phyloP scores from a whole-genome alignment of 805 yeast genomes.

The Starmerella davenportii region DNA sequence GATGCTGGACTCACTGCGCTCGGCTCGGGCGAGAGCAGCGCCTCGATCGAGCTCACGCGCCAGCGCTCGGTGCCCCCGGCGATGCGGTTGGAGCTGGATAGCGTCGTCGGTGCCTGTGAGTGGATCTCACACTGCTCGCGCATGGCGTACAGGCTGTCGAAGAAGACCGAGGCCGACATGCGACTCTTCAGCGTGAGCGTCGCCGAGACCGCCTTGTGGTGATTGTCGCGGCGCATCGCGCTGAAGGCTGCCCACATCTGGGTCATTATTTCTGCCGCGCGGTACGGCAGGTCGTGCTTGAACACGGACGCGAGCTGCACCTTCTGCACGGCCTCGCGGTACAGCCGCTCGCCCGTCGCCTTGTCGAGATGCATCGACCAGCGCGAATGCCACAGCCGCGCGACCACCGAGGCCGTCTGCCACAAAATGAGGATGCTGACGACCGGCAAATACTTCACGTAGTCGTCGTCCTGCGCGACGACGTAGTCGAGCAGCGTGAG shows the following conservation, averaged over 20 bases:
- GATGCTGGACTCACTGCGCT: background rate
- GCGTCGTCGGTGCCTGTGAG: constrained; percentile 23
- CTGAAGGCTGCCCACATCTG: constrained; percentile 82
- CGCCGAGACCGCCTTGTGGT: constrained; percentile 21
- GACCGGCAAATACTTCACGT: constrained; percentile 58
- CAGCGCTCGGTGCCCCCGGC: background rate
- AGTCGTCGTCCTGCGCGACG: constrained; percentile 38
- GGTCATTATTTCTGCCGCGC: constrained; percentile 85
- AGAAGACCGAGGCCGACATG: constrained; percentile 83
- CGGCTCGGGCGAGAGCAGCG: background rate
- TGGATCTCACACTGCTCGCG: constrained; percentile 74
- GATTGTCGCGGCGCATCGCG: constrained; percentile 31
- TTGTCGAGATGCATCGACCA: constrained; percentile 48
- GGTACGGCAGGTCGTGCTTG: constrained; percentile 80
- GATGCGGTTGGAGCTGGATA: constrained; percentile 3
- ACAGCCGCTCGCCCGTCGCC: constrained; percentile 48
- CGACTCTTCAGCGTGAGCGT: constrained; percentile 44
- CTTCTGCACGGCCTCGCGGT: constrained; percentile 22
- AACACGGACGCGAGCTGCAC: constrained; percentile 67
- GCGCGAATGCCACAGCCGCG: constrained; percentile 60
- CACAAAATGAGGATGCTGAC: constrained; percentile 67
- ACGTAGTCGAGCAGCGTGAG: constrained; percentile 53
- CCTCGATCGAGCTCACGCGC: background rate
- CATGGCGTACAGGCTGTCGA: constrained; percentile 72
- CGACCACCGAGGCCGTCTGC: constrained; percentile 81